Evolutionary conservation across 164 flowering plant genomes (phyloP).

Genomic region (Houttuynia cordata): DNA sequence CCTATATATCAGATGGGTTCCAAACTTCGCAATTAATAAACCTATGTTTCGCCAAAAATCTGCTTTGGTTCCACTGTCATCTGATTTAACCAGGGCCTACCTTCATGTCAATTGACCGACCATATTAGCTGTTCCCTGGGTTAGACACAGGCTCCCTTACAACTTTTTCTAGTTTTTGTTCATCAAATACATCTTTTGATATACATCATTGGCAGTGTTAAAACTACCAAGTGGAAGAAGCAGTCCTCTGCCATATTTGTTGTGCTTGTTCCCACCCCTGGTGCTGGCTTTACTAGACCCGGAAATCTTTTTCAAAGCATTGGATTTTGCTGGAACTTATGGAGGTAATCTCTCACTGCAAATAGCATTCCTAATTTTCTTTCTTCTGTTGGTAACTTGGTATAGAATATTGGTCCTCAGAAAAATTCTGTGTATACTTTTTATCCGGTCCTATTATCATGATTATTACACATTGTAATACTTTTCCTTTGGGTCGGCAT

Average conservation of each 20-base stretch:
- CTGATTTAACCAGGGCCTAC: no score
- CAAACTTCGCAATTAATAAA: no score
- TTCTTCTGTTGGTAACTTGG: neutral
- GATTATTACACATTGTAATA: neutral
- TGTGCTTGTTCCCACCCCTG: slow-evolving; percentile 76
- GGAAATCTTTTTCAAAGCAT: slow-evolving; percentile 86
- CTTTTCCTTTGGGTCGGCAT: neutral
- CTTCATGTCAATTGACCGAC: no score
- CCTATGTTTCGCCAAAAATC: no score
- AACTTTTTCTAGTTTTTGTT: neutral
- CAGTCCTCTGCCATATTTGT: slow-evolving; percentile 56
- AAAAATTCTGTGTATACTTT: no score
- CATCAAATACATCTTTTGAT: neutral
- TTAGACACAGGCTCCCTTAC: neutral
- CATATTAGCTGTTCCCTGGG: neutral
- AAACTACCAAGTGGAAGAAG: slow-evolving; percentile 68
- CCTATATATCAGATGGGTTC: no score
- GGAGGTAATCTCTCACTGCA: slow-evolving; percentile 48
- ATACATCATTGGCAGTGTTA: slow-evolving; percentile 41
- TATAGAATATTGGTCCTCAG: no score
- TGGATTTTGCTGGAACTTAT: slow-evolving; percentile 99
- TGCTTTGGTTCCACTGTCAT: no score
- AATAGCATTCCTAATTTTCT: neutral
- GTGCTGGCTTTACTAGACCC: slow-evolving; percentile 70
- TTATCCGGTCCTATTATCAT: no score